Percentiles rank a stretch among this genome's conserved stretches.
These are phyloP conservation scores for Akebia trifoliata DNA, from an alignment of 164 flowering plant genomes.

Conservation along the genomic window DNA sequence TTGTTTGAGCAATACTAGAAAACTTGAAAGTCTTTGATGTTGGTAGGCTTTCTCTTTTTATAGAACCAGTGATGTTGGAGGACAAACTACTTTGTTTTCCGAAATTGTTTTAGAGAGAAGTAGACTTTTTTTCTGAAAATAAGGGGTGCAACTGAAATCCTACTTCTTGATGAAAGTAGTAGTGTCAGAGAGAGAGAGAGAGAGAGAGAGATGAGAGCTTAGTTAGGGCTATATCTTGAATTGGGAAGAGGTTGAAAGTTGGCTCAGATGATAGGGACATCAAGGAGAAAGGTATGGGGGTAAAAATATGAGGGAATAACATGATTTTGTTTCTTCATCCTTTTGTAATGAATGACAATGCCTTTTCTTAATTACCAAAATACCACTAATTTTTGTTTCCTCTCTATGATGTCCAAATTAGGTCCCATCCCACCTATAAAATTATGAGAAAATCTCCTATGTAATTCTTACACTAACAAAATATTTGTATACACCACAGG, in stretches of 20 bases:
- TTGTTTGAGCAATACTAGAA: conserved; percentile 10
- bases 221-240: conserved; percentile 6
- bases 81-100: neutral
- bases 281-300: neutral
- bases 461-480: neutral
- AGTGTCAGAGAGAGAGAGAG: conserved; percentile 1
- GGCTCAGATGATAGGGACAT: conserved; percentile 9
- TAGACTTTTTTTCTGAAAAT: neutral
- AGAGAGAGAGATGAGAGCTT: neutral
- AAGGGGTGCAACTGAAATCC: neutral
- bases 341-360: conserved; percentile 8
- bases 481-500: neutral
- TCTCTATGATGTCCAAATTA: neutral
- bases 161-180: neutral
- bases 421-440: conserved; percentile 8
- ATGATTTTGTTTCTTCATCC: conserved; percentile 14
- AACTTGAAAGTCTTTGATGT: conserved; percentile 8
- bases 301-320: conserved; percentile 9
- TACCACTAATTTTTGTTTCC: neutral
- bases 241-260: conserved; percentile 9
- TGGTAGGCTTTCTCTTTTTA: neutral
- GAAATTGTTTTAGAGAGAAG: neutral
- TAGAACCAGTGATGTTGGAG: conserved; percentile 4
- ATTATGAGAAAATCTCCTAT: neutral
- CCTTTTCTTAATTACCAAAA: neutral